Evolutionary conservation across 1,139 yeast species (phyloP).

Genomic region (Pneumocystis sp.): DNA sequence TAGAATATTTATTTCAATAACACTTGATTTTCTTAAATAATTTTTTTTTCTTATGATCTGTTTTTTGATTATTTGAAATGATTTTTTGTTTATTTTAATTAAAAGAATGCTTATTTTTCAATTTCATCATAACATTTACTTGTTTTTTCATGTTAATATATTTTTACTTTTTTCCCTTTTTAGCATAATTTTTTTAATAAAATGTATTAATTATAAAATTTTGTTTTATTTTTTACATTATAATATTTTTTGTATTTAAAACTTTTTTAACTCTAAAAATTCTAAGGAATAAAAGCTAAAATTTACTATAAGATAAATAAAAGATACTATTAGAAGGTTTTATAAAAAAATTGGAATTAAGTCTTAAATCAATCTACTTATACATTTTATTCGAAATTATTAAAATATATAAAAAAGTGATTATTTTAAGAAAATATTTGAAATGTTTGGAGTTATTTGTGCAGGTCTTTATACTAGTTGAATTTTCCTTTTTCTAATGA

Average conservation of each 20-base stretch:
- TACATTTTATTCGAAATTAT: not conserved
- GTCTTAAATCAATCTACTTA: too few relatives aligned
- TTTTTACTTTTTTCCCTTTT: not conserved
- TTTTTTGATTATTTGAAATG: not conserved
- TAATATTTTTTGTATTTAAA: not conserved
- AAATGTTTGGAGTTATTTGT: conserved; percentile 34
- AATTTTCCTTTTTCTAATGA: not conserved
- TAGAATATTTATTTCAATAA: not conserved
- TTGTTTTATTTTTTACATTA: not conserved
- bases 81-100: not conserved
- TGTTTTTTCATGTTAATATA: not conserved
- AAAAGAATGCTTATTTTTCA: not conserved
- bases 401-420: not conserved
- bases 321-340: not conserved
- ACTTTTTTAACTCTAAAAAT: not conserved
- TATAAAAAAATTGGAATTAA: not conserved
- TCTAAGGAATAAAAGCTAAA: not conserved
- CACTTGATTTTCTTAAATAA: not conserved
- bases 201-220: not conserved
- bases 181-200: not conserved
- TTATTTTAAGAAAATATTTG: not conserved
- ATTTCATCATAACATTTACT: not conserved
- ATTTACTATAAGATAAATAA: not conserved
- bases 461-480: conserved; percentile 28
- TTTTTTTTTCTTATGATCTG: not conserved